Evolutionary conservation across 1,139 yeast species (phyloP).

Genomic region (Pichia kudriavzevii): DNA sequence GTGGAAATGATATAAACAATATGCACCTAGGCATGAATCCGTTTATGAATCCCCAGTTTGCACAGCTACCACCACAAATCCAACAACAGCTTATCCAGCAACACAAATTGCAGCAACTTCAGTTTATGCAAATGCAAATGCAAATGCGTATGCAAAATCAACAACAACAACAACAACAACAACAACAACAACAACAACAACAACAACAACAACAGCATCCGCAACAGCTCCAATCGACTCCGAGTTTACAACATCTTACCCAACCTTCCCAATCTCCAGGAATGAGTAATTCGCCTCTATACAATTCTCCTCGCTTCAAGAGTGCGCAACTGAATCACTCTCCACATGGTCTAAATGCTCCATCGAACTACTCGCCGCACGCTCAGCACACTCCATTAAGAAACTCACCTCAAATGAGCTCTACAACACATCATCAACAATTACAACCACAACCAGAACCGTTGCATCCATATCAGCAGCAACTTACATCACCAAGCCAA

Average conservation of each 20-base stretch:
- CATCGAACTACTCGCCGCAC: no score
- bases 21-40: no score
- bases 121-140: constrained; percentile 1
- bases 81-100: constrained; percentile 7
- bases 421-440: constrained; percentile 17
- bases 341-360: no score
- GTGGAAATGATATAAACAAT: no score
- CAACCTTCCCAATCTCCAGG: no score
- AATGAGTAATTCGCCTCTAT: no score
- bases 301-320: no score
- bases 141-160: constrained; percentile 5
- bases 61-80: constrained; percentile 1
- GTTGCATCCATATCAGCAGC: not conserved
- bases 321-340: no score
- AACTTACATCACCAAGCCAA: constrained; percentile 2
- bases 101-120: constrained; percentile 1
- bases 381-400: no score
- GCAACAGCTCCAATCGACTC: no score
- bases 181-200: constrained; percentile 11
- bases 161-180: constrained; percentile 7
- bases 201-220: constrained; percentile 17
- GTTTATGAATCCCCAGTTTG: constrained; percentile 4
- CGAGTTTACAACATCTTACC: no score
- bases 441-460: constrained; percentile 11
- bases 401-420: no score